Percentiles rank a stretch among this genome's conserved stretches.
These are phyloP conservation scores for Hyphopichia buzzinii DNA, from an alignment of 1,139 yeast species.

Conservation along the genomic window DNA sequence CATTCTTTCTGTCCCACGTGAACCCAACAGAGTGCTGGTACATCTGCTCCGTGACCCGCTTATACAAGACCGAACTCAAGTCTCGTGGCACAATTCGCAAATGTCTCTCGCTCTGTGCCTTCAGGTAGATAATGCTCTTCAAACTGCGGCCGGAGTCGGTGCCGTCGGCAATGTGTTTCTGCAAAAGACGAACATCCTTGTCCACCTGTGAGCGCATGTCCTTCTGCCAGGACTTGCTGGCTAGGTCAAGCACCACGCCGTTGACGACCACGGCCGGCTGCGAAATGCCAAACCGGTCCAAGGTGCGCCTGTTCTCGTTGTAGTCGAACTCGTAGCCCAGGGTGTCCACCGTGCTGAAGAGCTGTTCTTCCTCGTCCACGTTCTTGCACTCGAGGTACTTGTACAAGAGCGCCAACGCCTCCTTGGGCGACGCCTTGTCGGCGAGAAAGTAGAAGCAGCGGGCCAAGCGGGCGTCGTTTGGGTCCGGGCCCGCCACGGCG, in stretches of 20 bases:
- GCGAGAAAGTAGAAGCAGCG: conserved; percentile 33
- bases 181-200: conserved; percentile 34
- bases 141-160: conserved; percentile 19
- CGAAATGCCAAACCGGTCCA: conserved; percentile 35
- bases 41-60: conserved; percentile 27
- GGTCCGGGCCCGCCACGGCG: conserved; percentile 25
- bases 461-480: conserved; percentile 29
- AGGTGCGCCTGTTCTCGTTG: conserved; percentile 17
- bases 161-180: conserved; percentile 21
- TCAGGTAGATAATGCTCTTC: conserved; percentile 30
- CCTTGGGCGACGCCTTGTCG: conserved; percentile 28
- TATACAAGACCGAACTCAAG: conserved; percentile 33
- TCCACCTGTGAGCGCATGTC: conserved; percentile 38
- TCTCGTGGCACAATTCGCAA: conserved; percentile 34
- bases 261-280: conserved; percentile 63
- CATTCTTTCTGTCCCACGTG: conserved; percentile 11
- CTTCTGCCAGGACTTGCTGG: conserved; percentile 37
- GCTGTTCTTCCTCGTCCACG: conserved; percentile 22
- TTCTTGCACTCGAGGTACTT: conserved; percentile 29
- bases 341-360: conserved; percentile 22
- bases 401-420: conserved; percentile 43
- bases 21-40: conserved; percentile 20
- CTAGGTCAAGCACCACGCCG: conserved; percentile 58
- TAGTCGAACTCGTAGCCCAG: conserved; percentile 32
- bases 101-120: conserved; percentile 33